Base-by-base conservation (phyloP, 371 early-diverging fungal species). In the Entomophthora muscae region DNA sequence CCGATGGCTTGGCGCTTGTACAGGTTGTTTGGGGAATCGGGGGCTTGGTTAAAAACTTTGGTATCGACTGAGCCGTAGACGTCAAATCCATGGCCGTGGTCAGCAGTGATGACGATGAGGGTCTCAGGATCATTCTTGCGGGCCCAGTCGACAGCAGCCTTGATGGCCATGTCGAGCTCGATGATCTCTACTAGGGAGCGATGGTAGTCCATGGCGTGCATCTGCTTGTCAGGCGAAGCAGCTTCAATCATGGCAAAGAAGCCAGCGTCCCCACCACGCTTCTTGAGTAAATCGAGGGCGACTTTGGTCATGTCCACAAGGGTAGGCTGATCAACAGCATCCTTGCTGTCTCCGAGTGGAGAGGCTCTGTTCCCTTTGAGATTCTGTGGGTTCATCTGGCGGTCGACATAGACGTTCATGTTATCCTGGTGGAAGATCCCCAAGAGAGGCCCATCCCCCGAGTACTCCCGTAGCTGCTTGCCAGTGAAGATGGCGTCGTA, bases 171-270 rank as follows among this genome's bases (percentile, higher is more conserved):
- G 71, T 87, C 87, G 58, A 85, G 68, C 70, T 87, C 87, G 61
- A 86, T 72, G 12, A 84, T 71, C 62, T 86, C 86, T 53, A 79
- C 83, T 58, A 78, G 75, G 61, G 80, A 83, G 67, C 86, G 82
- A 64, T 83, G 76, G 65, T 78, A 86, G 72, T 86, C 85, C 57
- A 84, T 67, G n/a, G 79, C 73, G 67, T 86, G 85, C 72, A 84
- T 77, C 71, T 74, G 69, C 72, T 84, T 84, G 73, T 86, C 87
- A 62, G 84, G 76, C 30, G 82, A 79, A 54, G 85, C 87, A 60
- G 83, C 87, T 72, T 86, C 87, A 59, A 80, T 78, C 85, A 86
- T 81, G 68, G 85, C 69, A 75, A 83, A 86, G 73, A 77, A 86
- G 65, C 84, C 84, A 67, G 81, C 78, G 23, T 77, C 71, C 68